These are phyloP conservation scores for Drosera capensis DNA, from an alignment of 148 eudicot genomes.

Conservation along the genomic window DNA sequence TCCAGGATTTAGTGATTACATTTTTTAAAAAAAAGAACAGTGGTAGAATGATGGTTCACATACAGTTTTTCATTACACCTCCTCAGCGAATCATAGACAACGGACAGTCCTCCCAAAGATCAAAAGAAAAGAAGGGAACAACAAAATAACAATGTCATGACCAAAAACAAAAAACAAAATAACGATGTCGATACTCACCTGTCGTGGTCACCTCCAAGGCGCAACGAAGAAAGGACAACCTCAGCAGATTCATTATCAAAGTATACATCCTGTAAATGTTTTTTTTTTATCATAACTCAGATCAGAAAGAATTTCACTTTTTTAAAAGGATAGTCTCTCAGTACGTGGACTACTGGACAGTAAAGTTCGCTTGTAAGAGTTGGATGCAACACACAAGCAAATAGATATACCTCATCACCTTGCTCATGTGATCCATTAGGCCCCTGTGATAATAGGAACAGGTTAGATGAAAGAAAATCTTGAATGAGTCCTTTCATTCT, in stretches of 20 bases:
- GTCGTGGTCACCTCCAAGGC: conserved; percentile 95
- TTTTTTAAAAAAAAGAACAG: too few species aligned
- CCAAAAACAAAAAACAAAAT: too few species aligned
- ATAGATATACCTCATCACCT: conserved; percentile 87
- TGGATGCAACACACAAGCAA: background rate
- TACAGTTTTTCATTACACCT: too few species aligned
- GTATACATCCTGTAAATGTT: conserved; percentile 89
- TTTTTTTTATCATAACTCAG: too few species aligned
- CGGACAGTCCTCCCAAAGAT: too few species aligned
- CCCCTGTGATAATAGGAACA: conserved; percentile 20
- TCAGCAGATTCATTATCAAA: conserved; percentile 96
- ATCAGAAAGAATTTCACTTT: background rate
- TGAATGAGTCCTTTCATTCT: background rate
- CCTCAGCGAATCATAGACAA: too few species aligned
- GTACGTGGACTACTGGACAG: background rate
- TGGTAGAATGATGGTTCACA: too few species aligned
- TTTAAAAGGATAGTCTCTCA: background rate
- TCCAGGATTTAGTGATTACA: too few species aligned
- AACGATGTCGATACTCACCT: conserved; percentile 32
- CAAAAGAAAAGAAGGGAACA: too few species aligned
- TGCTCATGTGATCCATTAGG: conserved; percentile 54
- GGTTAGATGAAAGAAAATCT: background rate
- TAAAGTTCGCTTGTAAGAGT: background rate
- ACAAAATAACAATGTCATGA: too few species aligned
- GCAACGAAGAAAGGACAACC: conserved; percentile 84